phyloP scores from a whole-genome alignment of 164 flowering plant species.

The Dillenia turbinata region DNA sequence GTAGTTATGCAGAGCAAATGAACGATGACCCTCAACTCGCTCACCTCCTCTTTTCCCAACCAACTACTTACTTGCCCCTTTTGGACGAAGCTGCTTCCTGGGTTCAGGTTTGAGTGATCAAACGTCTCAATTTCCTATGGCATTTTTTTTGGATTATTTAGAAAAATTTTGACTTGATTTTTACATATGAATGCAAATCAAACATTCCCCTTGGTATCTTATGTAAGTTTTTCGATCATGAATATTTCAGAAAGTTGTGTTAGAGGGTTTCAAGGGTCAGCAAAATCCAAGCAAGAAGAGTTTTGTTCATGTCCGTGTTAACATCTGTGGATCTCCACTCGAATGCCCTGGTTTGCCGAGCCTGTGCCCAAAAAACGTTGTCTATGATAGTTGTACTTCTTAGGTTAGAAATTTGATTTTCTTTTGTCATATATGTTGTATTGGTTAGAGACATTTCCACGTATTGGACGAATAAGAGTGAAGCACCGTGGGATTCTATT shows the following conservation, averaged over 20 bases:
- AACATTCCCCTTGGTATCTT: too few relatives aligned
- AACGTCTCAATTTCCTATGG: neutral
- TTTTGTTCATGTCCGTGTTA: constrained; percentile 68
- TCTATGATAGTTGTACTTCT: neutral
- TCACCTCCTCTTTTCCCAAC: constrained; percentile 42
- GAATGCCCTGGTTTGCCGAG: constrained; percentile 69
- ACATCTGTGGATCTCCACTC: constrained; percentile 56
- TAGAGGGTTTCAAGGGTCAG: constrained; percentile 20
- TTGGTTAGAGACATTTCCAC: constrained; percentile 70
- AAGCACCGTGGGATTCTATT: constrained; percentile 85
- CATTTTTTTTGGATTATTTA: neutral
- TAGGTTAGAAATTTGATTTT: neutral
- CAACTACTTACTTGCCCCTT: constrained; percentile 33
- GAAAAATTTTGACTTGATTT: neutral
- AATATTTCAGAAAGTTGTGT: constrained; percentile 26
- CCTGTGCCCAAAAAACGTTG: neutral
- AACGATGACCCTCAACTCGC: constrained; percentile 43
- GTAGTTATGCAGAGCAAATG: constrained; percentile 62
- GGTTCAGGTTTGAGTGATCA: constrained; percentile 49
- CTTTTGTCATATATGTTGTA: neutral
- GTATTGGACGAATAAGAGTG: constrained; percentile 87
- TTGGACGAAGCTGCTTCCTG: constrained; percentile 56
- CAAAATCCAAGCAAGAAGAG: constrained; percentile 40
- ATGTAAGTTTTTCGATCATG: too few relatives aligned
- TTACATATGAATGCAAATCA: neutral